Evolutionary conservation across 345 rosid species (phyloP), one percentile per base, ranked within the genome.

Genomic region (Nephelium lappaceum): DNA sequence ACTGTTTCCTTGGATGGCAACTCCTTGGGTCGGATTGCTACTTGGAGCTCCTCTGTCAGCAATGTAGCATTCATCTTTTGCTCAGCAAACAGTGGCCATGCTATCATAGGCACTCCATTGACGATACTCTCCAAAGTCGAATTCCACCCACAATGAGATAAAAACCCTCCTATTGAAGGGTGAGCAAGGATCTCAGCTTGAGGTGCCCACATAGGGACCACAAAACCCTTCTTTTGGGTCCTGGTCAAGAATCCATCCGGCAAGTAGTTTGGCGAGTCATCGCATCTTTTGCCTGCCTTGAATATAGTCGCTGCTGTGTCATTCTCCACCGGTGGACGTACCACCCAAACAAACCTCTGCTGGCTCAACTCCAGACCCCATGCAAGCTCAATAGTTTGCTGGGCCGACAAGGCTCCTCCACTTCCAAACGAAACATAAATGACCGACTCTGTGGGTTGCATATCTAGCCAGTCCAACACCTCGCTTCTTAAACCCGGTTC

Each of bases 51-150:
- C 58, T 83, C 85, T 18, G 15, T 39, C 5, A 65, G 45, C 77
- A 89, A 42, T 25, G 88, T 73, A 0, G 95, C 93, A 62, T 91
- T 93, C 92, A 93, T 82, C 71, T 74, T 73, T 12, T 93, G 95
- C 86, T 93, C 93, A 0, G 91, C 92, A 10, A 84, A 91, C 6
- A 93, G 77, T 5, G 95, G 97, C 93, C 92, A 88, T 8, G 87
- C 91, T n/a, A 93, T 77, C 78, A 91, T 87, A 0, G 93, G 92
- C 21, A 88, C 86, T 31, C 93, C 97, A 7, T 76, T 86, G 3
- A 71, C 57, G 31, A 89, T 75, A 24, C 92, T 87, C 79, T 91
- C 93, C 36, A 87, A 57, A 0, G 82, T 78, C 7, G 93, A 91
- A 53, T 87, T 87, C 95, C 97, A 91, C 11, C 95, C 97, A 15